These are phyloP conservation scores for Cladorrhinum sp. DNA, from an alignment of 2,329 filamentous ascomycete species.

Conservation along the genomic window DNA sequence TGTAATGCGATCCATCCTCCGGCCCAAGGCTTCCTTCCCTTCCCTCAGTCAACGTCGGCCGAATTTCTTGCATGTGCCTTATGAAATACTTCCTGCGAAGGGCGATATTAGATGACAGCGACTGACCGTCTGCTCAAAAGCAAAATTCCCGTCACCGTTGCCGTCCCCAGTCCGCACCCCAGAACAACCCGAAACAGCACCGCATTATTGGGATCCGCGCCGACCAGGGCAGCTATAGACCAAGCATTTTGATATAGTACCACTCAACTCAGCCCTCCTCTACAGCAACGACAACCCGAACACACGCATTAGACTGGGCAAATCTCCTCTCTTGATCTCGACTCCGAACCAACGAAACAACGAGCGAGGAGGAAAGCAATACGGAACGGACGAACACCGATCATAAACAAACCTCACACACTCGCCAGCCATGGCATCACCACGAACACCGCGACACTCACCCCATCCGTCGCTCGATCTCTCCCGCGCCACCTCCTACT, in stretches of 20 bases:
- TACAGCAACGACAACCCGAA: background rate
- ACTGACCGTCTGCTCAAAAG: background rate
- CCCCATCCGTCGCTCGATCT: conserved; percentile 57
- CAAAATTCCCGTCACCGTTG: background rate
- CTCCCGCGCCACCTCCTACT: conserved; percentile 40
- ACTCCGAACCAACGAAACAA: background rate
- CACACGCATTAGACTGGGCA: background rate
- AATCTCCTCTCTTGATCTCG: background rate
- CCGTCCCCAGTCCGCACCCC: background rate
- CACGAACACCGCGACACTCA: conserved; percentile 58
- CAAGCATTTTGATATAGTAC: conserved; percentile 16
- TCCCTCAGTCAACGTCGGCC: conserved; percentile 5
- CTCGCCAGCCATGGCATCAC: conserved; percentile 42
- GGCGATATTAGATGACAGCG: background rate
- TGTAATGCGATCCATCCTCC: background rate
- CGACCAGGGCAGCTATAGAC: conserved; percentile 16
- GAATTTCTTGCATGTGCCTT: conserved; percentile 13
- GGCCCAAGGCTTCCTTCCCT: background rate
- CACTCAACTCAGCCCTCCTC: background rate
- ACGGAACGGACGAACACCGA: background rate
- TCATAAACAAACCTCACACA: background rate
- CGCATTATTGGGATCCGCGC: background rate
- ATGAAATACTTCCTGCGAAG: background rate
- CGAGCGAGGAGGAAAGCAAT: background rate
- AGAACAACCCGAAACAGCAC: background rate